Conservation (phyloP, 2,329 filamentous ascomycete species). For the Aspergillus sclerotialis region DNA sequence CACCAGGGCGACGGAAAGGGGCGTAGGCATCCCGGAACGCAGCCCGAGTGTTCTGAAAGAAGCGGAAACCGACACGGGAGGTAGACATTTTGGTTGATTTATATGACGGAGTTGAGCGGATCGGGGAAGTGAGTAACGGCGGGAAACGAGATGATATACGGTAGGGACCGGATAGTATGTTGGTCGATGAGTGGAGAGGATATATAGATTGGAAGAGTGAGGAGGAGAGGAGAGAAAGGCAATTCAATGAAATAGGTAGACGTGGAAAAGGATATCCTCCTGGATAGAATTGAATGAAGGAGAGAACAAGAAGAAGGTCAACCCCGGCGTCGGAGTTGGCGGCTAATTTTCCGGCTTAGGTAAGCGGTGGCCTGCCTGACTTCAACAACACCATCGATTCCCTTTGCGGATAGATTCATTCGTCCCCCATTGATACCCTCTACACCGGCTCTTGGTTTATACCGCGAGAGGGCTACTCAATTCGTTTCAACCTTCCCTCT, state of each 20-base stretch:
- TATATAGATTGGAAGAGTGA: not conserved
- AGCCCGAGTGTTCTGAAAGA: conserved; percentile 44
- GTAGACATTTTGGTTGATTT: conserved; percentile 39
- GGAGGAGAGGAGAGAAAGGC: not conserved
- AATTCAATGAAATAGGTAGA: not conserved
- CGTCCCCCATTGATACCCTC: conserved; percentile 9
- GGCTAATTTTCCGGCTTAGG: conserved; percentile 20
- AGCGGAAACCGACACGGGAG: conserved; percentile 52
- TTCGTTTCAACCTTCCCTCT: conserved; percentile 5
- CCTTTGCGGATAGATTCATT: no score
- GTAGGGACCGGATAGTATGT: not conserved
- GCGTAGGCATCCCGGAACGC: conserved; percentile 49
- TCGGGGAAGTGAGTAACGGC: conserved; percentile 4
- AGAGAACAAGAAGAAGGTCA: conserved; percentile 2
- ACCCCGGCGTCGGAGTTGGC: conserved; percentile 12
- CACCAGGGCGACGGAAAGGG: conserved; percentile 46
- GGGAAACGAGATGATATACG: no score
- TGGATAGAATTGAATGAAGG: not conserved
- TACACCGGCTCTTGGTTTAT: no score
- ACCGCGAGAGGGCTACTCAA: conserved; percentile 11
- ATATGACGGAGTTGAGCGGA: conserved; percentile 9
- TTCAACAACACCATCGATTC: not conserved
- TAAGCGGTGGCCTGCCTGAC: conserved; percentile 18
- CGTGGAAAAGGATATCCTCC: not conserved
- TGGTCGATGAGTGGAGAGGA: not conserved